Percentiles rank a stretch among this genome's conserved stretches.
Evolutionary conservation across 2,329 filamentous ascomycete species (phyloP).

Genomic region (Apiospora kogelbergensis): DNA sequence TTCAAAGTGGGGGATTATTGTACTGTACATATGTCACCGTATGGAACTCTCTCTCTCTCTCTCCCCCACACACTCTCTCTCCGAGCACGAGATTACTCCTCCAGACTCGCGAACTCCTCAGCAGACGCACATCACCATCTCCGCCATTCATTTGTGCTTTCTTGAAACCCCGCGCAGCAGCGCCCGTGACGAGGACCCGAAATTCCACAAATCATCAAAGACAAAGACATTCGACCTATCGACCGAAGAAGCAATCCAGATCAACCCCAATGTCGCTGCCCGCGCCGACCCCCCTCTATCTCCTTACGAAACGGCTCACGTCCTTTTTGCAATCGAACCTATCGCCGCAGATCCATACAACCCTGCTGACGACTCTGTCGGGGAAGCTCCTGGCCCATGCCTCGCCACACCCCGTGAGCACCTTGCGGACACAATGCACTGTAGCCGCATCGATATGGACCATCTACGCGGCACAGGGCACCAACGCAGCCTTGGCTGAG

Average conservation of each 20-base stretch:
- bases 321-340: slow-evolving; percentile 61
- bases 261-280: slow-evolving; percentile 23
- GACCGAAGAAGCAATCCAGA: background rate
- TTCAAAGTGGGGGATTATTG: background rate
- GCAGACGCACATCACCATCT: background rate
- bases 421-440: slow-evolving; percentile 62
- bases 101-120: background rate
- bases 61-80: background rate
- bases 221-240: background rate
- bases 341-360: slow-evolving; percentile 56
- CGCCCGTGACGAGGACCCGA: background rate
- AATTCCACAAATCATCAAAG: background rate
- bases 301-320: slow-evolving; percentile 66
- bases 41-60: background rate
- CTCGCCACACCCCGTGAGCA: slow-evolving; percentile 53
- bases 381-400: slow-evolving; percentile 66
- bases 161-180: background rate
- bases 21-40: background rate
- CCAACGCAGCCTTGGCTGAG: slow-evolving; percentile 40
- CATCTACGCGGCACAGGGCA: slow-evolving; percentile 49
- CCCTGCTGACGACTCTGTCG: slow-evolving; percentile 58
- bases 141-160: background rate
- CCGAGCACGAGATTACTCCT: background rate
- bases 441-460: slow-evolving; percentile 63
- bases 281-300: slow-evolving; percentile 51